Base-by-base conservation (phyloP, 495 filamentous ascomycete genomes). In the Talaromyces nanjingensis region DNA sequence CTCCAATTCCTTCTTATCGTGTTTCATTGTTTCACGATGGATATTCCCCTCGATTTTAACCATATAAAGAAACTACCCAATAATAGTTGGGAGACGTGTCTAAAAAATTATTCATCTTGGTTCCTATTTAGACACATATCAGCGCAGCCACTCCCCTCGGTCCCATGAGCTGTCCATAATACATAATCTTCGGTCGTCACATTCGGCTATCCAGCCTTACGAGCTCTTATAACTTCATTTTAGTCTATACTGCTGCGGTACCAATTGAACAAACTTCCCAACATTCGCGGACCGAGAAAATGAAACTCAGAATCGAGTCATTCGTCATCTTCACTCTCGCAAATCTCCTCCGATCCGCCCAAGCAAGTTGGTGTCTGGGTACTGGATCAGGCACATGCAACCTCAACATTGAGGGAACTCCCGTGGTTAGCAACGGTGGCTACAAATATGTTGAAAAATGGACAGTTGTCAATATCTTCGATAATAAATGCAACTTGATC, bases 331-430 rank as follows among this genome's bases (percentile, higher is more conserved):
- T 55, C 52, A 14, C 25, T 55, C 2, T 55, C 9, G 14, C 52
- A 55, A 29, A 12, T 25, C 2, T 55, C 12, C 52, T 55, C 11
- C 9, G 25, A 1, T 55, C 52, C 52, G 52, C 25, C 52, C 20
- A 55, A 55, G 52, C 22, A 20, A 55, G 52, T 20, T 55, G 52
- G 52, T 55, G 52, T 55, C 52, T 55, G 20, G 22, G 22, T 55
- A 55, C 52, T 29, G 59, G 59, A 47, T 22, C 39, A 39, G 59
- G 59, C 3, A 24, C 37, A 25, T 60, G 59, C 14, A 37, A 60
- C 16, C 39, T 60, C 22, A 45, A 60, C 22, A 42, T 60, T 25
- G 11, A 22, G 22, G 59, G 59, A 2, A 14, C 6, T 9, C 39
- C 34, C 5, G 20, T 60, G 3, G 14, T 9, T 55, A 29, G 5